These are phyloP conservation scores for Lichtheimia corymbifera DNA, from an alignment of 371 early-diverging fungal species.

Conservation along the genomic window DNA sequence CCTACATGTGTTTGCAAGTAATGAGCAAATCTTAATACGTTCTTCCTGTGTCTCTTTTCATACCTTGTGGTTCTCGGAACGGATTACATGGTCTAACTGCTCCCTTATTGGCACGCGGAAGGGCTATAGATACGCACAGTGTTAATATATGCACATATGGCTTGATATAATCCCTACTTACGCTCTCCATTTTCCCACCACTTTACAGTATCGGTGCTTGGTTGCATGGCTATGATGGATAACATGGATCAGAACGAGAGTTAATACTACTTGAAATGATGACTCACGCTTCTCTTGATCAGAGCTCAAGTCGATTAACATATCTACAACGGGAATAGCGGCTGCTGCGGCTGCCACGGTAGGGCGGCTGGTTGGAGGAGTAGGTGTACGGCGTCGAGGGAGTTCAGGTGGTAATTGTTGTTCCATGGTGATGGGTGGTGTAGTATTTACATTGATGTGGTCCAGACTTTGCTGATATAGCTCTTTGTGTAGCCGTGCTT, in stretches of 20 bases:
- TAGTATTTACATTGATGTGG: conserved; percentile 18
- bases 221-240: conserved; percentile 29
- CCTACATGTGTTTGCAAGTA: conserved; percentile 7
- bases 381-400: conserved; percentile 20
- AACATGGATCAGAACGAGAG: too few relatives aligned
- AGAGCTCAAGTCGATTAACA: neutral
- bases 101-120: conserved; percentile 12
- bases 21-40: too few relatives aligned
- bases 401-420: conserved; percentile 20
- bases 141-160: neutral
- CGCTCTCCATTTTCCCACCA: conserved; percentile 51
- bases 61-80: neutral
- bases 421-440: conserved; percentile 12
- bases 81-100: conserved; percentile 2
- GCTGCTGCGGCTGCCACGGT: conserved; percentile 1
- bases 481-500: conserved; percentile 41
- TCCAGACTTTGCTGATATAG: conserved; percentile 48
- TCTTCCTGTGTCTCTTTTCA: conserved; percentile 4
- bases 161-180: neutral
- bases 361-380: conserved; percentile 16
- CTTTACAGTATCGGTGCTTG: conserved; percentile 38
- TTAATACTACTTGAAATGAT: too few relatives aligned
- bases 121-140: neutral
- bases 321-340: conserved; percentile 7
- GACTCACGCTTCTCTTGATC: neutral